Conservation (phyloP, 148 eudicot genomes). For the Gaultheria prostrata region DNA sequence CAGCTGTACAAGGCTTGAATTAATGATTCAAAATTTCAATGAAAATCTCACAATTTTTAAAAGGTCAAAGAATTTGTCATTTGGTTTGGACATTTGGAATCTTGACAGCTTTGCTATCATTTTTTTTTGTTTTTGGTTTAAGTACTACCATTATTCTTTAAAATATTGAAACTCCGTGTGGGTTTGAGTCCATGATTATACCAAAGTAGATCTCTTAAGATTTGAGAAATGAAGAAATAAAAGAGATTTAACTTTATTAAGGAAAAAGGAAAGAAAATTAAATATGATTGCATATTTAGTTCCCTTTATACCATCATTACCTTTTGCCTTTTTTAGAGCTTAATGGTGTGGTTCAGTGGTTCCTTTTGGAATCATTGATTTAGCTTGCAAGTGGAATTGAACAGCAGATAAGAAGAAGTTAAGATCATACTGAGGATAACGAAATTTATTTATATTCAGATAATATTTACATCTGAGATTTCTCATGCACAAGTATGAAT, state of each 20-base stretch:
- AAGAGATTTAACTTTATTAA: neutral
- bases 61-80: neutral
- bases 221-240: neutral
- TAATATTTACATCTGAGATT: neutral
- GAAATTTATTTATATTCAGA: neutral
- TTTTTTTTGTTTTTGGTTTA: neutral
- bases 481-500: neutral
- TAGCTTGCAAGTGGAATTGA: neutral
- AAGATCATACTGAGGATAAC: neutral
- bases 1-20: neutral
- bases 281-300: neutral
- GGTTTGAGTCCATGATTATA: neutral
- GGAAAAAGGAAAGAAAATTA: neutral
- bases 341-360: neutral
- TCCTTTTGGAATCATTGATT: neutral
- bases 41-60: neutral
- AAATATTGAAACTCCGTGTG: neutral
- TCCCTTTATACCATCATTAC: slow-evolving; percentile 6
- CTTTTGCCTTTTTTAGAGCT: neutral
- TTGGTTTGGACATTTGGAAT: slow-evolving; percentile 5
- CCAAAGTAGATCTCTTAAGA: neutral
- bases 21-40: neutral
- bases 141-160: neutral
- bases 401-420: neutral
- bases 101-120: slow-evolving; percentile 7